These are phyloP conservation scores for Sphenostylis stenocarpa DNA, from an alignment of 306 rosid genomes.

Conservation along the genomic window DNA sequence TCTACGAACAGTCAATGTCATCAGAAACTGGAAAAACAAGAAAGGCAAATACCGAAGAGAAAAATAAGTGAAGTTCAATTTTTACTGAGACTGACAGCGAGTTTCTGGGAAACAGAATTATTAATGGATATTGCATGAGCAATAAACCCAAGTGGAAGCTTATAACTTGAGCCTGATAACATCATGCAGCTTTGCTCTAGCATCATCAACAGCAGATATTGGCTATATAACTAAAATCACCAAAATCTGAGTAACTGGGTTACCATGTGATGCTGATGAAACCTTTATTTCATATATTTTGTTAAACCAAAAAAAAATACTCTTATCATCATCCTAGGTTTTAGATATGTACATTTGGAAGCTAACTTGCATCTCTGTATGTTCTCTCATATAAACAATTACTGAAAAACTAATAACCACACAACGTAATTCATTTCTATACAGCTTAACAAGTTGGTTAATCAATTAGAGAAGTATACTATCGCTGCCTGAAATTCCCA, in stretches of 20 bases:
- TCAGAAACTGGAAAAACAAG: constrained; percentile 49
- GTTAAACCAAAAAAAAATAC: constrained; percentile 16
- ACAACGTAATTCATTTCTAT: not conserved
- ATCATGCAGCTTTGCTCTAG: constrained; percentile 61
- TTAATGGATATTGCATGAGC: constrained; percentile 48
- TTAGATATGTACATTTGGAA: constrained; percentile 25
- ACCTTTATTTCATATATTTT: constrained; percentile 18
- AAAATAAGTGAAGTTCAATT: constrained; percentile 50
- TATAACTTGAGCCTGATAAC: constrained; percentile 70
- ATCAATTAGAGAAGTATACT: constrained; percentile 6
- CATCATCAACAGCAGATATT: constrained; percentile 52
- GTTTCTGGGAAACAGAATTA: constrained; percentile 9
- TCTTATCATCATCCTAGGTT: constrained; percentile 2
- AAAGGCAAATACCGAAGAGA: constrained; percentile 38
- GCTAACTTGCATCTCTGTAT: constrained; percentile 6
- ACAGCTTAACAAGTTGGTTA: constrained; percentile 6
- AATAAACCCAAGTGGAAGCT: constrained; percentile 66
- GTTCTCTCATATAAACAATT: constrained; percentile 24
- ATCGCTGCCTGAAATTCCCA: constrained; percentile 15
- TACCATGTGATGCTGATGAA: constrained; percentile 54
- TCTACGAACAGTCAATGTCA: constrained; percentile 73
- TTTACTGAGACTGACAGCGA: not conserved
- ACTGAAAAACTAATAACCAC: constrained; percentile 16
- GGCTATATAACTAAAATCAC: constrained; percentile 64
- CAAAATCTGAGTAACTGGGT: constrained; percentile 48